Evolutionary conservation across 129 eudicot species (phyloP).

Genomic region (Apium graveolens): DNA sequence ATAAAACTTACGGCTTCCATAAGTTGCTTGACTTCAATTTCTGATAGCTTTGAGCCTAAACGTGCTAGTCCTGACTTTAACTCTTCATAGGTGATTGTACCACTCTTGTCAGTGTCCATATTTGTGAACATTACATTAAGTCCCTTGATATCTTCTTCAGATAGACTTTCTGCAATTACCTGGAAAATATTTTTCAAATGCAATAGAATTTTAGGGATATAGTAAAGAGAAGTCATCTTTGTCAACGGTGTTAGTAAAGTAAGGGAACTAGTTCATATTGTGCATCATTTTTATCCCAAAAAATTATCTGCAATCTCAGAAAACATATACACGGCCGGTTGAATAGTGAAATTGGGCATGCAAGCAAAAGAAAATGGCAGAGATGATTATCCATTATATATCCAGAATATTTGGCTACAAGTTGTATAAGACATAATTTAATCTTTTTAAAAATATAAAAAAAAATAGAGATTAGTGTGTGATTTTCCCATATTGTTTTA

Average conservation of each 20-base stretch:
- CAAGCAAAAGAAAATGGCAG: not conserved
- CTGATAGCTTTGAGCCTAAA: constrained; percentile 28
- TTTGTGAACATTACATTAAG: constrained; percentile 24
- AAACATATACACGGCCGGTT: not conserved
- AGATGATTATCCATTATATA: no score
- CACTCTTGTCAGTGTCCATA: constrained; percentile 25
- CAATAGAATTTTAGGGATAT: not conserved
- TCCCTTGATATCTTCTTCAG: constrained; percentile 30
- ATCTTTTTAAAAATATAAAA: no score
- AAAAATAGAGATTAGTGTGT: not conserved
- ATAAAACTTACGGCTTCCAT: constrained; percentile 30
- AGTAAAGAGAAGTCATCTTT: not conserved
- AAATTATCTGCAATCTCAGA: not conserved
- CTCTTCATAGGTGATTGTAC: constrained; percentile 30
- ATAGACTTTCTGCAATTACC: constrained; percentile 29
- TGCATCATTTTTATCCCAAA: not conserved
- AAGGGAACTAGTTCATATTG: not conserved
- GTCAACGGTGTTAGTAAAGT: not conserved
- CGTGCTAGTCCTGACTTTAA: constrained; percentile 20
- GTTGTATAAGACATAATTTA: not conserved
- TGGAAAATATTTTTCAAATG: not conserved
- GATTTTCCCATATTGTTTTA: not conserved
- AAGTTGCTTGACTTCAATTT: constrained; percentile 25
- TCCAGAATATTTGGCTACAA: not conserved
- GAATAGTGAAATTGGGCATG: not conserved